phyloP scores from a whole-genome alignment of 2,329 filamentous ascomycete genomes.

The Penicillium sp. region DNA sequence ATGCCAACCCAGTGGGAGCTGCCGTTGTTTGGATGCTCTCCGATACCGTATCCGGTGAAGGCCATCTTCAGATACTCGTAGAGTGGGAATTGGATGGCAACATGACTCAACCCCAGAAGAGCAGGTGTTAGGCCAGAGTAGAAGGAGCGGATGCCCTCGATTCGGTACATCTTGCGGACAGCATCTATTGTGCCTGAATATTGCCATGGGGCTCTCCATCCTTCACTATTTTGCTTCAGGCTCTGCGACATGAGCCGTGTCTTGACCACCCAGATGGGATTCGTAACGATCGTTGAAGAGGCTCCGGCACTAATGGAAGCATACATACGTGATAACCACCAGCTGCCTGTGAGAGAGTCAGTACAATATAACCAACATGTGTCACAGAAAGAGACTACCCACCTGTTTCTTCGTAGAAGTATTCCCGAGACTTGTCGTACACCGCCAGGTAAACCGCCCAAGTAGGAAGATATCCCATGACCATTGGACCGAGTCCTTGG shows the following conservation, averaged over 20 bases:
- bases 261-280: constrained; percentile 99
- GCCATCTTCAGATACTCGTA: constrained; percentile 90
- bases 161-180: constrained; percentile 89
- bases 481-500: constrained; percentile 85
- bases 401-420: constrained; percentile 65
- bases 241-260: constrained; percentile 95
- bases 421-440: constrained; percentile 82
- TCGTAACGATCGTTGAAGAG: constrained; percentile 89
- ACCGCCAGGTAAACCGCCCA: constrained; percentile 98
- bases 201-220: constrained; percentile 64
- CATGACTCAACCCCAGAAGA: constrained; percentile 84
- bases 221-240: constrained; percentile 49
- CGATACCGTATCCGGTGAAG: constrained; percentile 88
- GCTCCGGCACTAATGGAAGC: constrained; percentile 87
- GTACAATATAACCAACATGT: constrained; percentile 3
- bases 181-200: constrained; percentile 88
- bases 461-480: constrained; percentile 91
- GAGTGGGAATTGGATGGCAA: constrained; percentile 93
- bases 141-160: constrained; percentile 83
- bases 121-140: constrained; percentile 94
- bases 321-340: constrained; percentile 74
- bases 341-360: constrained; percentile 56
- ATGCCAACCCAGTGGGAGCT: constrained; percentile 77
- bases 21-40: constrained; percentile 58
- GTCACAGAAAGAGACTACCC: constrained; percentile 22